phyloP scores from a whole-genome alignment of 176 grass and related monocot species.

The Lolium perenne region DNA sequence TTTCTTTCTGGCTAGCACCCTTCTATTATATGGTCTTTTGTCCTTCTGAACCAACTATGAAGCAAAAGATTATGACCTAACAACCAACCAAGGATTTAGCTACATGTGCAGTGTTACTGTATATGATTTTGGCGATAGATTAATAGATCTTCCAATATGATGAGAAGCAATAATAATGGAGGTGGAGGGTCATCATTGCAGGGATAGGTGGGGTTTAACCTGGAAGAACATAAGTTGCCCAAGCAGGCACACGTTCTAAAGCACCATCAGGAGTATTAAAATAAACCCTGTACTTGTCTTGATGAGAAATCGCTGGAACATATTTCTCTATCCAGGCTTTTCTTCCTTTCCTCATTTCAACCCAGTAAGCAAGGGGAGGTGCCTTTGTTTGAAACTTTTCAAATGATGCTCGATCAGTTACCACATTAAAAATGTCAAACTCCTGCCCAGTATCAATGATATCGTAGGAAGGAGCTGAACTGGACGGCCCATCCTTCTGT shows the following conservation, averaged over 20 bases:
- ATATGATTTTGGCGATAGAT: constrained; percentile 25
- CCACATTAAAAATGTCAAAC: constrained; percentile 66
- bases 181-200: constrained; percentile 25
- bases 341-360: constrained; percentile 89
- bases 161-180: constrained; percentile 33
- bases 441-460: constrained; percentile 77
- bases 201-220: constrained; percentile 51
- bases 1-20: constrained; percentile 17
- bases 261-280: constrained; percentile 96
- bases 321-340: constrained; percentile 92
- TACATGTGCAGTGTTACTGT: constrained; percentile 3
- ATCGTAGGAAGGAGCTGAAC: constrained; percentile 52
- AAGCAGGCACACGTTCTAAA: constrained; percentile 88
- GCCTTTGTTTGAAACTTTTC: constrained; percentile 87
- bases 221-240: constrained; percentile 95
- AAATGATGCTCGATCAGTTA: constrained; percentile 67
- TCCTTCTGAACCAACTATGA: background rate
- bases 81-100: constrained; percentile 12
- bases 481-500: constrained; percentile 47
- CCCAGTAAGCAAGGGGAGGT: constrained; percentile 84
- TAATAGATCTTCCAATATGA: constrained; percentile 7
- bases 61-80: constrained; percentile 7
- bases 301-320: constrained; percentile 74
- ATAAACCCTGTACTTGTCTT: constrained; percentile 88
- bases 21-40: background rate